phyloP scores from a whole-genome alignment of 192 early-diverging fungal genomes.

The Podila epigama region DNA sequence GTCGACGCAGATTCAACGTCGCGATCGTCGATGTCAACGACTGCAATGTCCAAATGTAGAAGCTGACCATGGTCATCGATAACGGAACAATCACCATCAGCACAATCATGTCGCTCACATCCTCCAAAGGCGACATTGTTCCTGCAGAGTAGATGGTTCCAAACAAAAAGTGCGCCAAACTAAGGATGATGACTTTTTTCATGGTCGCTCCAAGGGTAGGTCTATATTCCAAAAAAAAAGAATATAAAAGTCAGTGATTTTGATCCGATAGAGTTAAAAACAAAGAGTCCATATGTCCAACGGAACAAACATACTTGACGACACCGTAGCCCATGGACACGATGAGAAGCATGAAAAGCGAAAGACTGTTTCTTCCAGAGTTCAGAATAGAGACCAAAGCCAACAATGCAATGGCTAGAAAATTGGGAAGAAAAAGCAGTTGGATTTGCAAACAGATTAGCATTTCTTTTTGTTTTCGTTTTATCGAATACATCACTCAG shows the following conservation, averaged over 20 bases:
- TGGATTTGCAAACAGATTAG: not conserved
- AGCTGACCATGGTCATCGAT: slow-evolving; percentile 88
- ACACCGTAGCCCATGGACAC: slow-evolving; percentile 97
- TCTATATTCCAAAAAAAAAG: slow-evolving; percentile 35
- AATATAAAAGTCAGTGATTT: not conserved
- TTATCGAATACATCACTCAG: too few species aligned
- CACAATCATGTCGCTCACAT: slow-evolving; percentile 73
- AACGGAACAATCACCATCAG: slow-evolving; percentile 87
- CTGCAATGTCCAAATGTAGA: slow-evolving; percentile 94
- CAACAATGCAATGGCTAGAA: slow-evolving; percentile 65
- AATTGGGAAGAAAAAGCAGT: not conserved
- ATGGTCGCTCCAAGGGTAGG: slow-evolving; percentile 91
- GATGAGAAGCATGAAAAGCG: slow-evolving; percentile 96
- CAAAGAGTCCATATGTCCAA: not conserved
- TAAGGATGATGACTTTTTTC: slow-evolving; percentile 83
- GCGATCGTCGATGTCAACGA: slow-evolving; percentile 82
- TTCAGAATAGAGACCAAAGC: slow-evolving; percentile 82
- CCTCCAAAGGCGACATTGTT: slow-evolving; percentile 74
- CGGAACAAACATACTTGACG: slow-evolving; percentile 68
- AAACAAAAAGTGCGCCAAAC: slow-evolving; percentile 84
- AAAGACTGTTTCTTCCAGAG: slow-evolving; percentile 89
- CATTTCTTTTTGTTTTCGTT: too few species aligned
- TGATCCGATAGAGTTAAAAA: not conserved
- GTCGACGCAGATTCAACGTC: slow-evolving; percentile 78
- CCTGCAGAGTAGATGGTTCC: slow-evolving; percentile 88